Evolutionary conservation across 2,329 filamentous ascomycete genomes (phyloP).

Genomic region (Calonectria fujianensis): DNA sequence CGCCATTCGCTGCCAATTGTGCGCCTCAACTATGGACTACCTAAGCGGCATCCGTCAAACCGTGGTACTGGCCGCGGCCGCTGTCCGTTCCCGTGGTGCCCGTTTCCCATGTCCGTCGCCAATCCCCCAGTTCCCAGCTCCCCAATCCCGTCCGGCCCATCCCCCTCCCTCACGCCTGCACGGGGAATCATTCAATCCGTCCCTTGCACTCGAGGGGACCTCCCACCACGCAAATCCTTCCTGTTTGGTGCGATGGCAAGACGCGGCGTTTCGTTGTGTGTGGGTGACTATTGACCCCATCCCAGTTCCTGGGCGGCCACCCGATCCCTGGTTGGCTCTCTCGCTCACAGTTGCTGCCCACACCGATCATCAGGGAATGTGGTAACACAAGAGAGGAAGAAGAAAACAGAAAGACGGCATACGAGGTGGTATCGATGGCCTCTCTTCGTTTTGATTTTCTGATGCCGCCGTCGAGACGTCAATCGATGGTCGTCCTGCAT

Average conservation of each 20-base stretch:
- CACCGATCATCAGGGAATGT: neutral
- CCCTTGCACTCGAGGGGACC: slow-evolving; percentile 21
- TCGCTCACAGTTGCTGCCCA: neutral
- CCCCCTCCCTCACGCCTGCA: slow-evolving; percentile 32
- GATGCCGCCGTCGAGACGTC: slow-evolving; percentile 10
- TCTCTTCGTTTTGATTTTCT: neutral
- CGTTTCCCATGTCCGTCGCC: slow-evolving; percentile 23
- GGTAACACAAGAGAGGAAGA: neutral
- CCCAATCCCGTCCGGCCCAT: slow-evolving; percentile 39
- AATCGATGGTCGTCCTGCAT: slow-evolving; percentile 19
- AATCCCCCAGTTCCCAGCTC: slow-evolving; percentile 25
- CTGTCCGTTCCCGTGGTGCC: slow-evolving; percentile 31
- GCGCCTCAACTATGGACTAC: slow-evolving; percentile 18
- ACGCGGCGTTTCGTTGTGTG: slow-evolving; percentile 20
- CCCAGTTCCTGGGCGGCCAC: slow-evolving; percentile 12
- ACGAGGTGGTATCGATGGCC: neutral
- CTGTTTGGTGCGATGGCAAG: slow-evolving; percentile 3
- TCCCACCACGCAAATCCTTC: slow-evolving; percentile 8
- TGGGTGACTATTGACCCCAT: neutral
- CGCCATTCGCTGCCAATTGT: slow-evolving; percentile 26
- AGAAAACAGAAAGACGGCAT: neutral
- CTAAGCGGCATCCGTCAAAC: slow-evolving; percentile 23
- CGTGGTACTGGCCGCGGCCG: slow-evolving; percentile 25
- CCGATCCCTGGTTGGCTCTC: slow-evolving; percentile 3
- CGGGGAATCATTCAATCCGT: slow-evolving; percentile 19